phyloP scores from a whole-genome alignment of 371 early-diverging fungal species.

The Mortierella sp. region DNA sequence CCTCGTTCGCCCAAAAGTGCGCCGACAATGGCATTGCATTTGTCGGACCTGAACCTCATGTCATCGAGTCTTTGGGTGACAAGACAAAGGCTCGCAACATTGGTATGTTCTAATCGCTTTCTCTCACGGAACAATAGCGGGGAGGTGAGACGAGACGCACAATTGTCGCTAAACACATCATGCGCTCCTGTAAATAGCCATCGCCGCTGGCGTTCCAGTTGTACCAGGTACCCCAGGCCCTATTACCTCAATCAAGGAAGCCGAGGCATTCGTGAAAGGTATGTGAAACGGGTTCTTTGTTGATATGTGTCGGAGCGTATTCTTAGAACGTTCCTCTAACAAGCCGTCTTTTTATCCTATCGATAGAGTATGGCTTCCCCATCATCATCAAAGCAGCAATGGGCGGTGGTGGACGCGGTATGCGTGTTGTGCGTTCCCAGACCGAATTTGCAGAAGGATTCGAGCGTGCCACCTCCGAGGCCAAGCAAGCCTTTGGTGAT shows the following conservation, averaged over 20 bases:
- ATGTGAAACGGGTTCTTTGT: too few relatives aligned
- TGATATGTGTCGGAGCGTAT: too few relatives aligned
- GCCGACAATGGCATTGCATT: slow-evolving; percentile 92
- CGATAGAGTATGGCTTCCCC: slow-evolving; percentile 83
- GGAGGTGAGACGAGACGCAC: neutral
- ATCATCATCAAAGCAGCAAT: slow-evolving; percentile 97
- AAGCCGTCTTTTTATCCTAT: neutral
- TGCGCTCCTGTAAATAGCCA: slow-evolving; percentile 61
- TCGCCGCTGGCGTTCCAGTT: slow-evolving; percentile 83
- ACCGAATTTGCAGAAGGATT: slow-evolving; percentile 74
- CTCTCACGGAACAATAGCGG: neutral
- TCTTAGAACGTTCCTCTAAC: too few relatives aligned
- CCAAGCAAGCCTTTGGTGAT: slow-evolving; percentile 94
- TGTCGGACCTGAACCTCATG: slow-evolving; percentile 87
- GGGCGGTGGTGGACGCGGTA: slow-evolving; percentile 98
- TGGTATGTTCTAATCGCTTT: slow-evolving; percentile 55
- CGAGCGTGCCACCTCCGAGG: slow-evolving; percentile 87
- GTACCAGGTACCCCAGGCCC: slow-evolving; percentile 92
- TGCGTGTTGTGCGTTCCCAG: slow-evolving; percentile 88
- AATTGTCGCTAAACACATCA: neutral
- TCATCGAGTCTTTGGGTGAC: slow-evolving; percentile 92
- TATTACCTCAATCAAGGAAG: slow-evolving; percentile 72
- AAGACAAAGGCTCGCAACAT: slow-evolving; percentile 93
- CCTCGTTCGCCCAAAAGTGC: slow-evolving; percentile 89
- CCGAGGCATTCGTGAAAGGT: slow-evolving; percentile 73